Percentiles rank a stretch among this genome's conserved stretches.
These are phyloP conservation scores for Neurospora tetrasperma DNA, from an alignment of 495 filamentous ascomycete species.

Conservation along the genomic window DNA sequence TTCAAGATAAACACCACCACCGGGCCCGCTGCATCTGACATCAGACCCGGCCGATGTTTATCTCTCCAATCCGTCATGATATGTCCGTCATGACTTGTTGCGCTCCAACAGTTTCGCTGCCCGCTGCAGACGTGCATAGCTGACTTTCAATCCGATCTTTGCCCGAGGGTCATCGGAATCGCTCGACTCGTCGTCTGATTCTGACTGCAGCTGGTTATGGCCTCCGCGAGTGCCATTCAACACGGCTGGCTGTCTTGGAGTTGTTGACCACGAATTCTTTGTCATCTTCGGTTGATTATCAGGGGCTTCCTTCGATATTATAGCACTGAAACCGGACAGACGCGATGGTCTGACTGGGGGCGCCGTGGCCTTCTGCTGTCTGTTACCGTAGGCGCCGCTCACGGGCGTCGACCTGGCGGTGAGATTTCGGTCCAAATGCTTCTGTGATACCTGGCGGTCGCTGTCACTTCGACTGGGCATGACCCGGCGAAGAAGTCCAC, in stretches of 20 bases:
- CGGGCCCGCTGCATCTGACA: background rate
- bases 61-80: background rate
- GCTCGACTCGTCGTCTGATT: background rate
- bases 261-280: background rate
- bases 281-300: background rate
- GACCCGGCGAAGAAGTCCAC: slow-evolving; percentile 11
- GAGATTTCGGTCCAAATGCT: slow-evolving; percentile 2
- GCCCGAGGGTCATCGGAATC: slow-evolving; percentile 9
- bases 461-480: slow-evolving; percentile 8
- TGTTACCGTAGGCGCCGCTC: slow-evolving; percentile 2
- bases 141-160: slow-evolving; percentile 3
- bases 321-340: slow-evolving; percentile 2
- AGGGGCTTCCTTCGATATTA: background rate
- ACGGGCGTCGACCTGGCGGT: slow-evolving; percentile 2
- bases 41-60: background rate
- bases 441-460: background rate
- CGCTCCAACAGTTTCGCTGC: slow-evolving; percentile 17
- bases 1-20: background rate
- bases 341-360: background rate
- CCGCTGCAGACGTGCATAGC: slow-evolving; percentile 13
- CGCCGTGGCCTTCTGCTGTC: slow-evolving; percentile 3
- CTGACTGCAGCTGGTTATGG: background rate
- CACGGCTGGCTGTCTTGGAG: background rate
- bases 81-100: background rate
- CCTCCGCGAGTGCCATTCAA: background rate